These are phyloP conservation scores for Alloascoidea hylecoeti DNA, from an alignment of 805 yeast species.

Conservation along the genomic window DNA sequence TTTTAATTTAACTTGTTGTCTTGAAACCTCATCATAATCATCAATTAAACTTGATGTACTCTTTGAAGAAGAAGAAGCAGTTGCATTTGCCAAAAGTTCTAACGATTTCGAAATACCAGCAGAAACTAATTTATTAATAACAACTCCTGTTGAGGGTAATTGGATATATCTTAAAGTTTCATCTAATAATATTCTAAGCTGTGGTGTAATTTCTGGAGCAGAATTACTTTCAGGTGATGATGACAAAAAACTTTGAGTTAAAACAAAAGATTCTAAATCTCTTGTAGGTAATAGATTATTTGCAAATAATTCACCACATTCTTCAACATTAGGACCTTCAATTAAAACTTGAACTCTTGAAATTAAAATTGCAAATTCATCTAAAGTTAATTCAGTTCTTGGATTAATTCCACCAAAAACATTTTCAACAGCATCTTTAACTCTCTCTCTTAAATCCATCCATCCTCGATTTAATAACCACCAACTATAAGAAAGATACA, in stretches of 20 bases:
- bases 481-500: constrained; percentile 81
- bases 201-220: constrained; percentile 4
- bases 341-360: constrained; percentile 23
- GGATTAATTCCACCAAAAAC: constrained; percentile 58
- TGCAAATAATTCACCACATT: constrained; percentile 12
- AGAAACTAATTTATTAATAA: constrained; percentile 24
- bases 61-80: constrained; percentile 12
- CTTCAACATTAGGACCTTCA: constrained; percentile 14
- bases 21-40: constrained; percentile 2
- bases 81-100: constrained; percentile 19
- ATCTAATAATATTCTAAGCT: constrained; percentile 21
- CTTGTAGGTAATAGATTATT: constrained; percentile 33
- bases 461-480: constrained; percentile 88
- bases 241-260: constrained; percentile 29
- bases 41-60: background rate
- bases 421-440: constrained; percentile 40
- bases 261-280: constrained; percentile 35
- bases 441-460: constrained; percentile 35
- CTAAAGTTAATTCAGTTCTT: constrained; percentile 50
- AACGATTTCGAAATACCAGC: constrained; percentile 32
- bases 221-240: too few relatives aligned
- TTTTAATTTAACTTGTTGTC: constrained; percentile 19
- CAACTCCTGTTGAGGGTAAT: constrained; percentile 22
- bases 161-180: constrained; percentile 28
- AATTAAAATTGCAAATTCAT: constrained; percentile 38